Evolutionary conservation across 2,329 filamentous ascomycete species (phyloP), one percentile per base, ranked within the genome.

Genomic region (Canariomyces notabilis): DNA sequence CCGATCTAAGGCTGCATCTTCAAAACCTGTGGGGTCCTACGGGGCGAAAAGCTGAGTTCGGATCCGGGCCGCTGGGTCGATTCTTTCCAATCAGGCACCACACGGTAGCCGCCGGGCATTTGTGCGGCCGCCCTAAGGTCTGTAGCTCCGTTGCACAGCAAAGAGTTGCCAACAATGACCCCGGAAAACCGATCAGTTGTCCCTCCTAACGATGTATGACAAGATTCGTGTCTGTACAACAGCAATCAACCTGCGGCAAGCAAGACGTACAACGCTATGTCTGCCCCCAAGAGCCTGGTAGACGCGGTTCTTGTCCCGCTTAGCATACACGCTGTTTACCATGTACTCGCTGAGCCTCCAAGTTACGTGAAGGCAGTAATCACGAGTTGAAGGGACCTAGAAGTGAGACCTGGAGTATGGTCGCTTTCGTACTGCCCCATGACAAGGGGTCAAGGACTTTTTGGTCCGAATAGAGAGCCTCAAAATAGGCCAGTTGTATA

Each of bases 61-160:
- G 37, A 23, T 39, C 48, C 50, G n/a, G 33, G 21, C 26, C 31
- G 33, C 26, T 33, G 53, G 50, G 48, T 44, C 44, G n/a, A 18
- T n/a, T n/a, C 20, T 19, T 38, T 44, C 51, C 51, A 53, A 53
- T 53, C 51, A 51, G n/a, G n/a, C 38, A 22, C 2, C 36, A 5
- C 21, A n/a, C 15, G 22, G 5, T 53, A 53, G 43, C 51, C 50
- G 53, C 53, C 51, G 40, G 46, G 41, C 48, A 22, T 39, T 42
- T 11, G 35, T 12, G 47, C 43, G 40, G 33, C 49, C 49, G 33
- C 40, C 7, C 19, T 8, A 12, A 8, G 4, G 14, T 29, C 26
- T 29, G 9, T 9, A 29, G 4, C 26, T 29, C 26, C 26, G 26
- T 12, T 29, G 26, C 26, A 29, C 26, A 12, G 4, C 26, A 9